These are phyloP conservation scores for Peterozyma toletana DNA, from an alignment of 805 yeast species.

Conservation along the genomic window DNA sequence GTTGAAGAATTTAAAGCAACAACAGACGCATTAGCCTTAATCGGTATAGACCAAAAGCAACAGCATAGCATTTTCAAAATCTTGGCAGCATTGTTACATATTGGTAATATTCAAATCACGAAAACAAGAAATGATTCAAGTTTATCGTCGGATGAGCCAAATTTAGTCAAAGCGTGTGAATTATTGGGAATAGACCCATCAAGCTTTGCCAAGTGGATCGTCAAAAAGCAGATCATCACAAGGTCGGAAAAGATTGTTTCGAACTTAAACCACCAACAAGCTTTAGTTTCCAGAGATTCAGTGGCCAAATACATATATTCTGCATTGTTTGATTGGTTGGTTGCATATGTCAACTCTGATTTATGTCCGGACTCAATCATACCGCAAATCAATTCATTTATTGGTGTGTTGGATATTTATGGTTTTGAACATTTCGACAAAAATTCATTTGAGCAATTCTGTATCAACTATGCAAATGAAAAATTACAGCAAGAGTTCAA, in stretches of 20 bases:
- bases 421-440: constrained; percentile 95
- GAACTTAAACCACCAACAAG: constrained; percentile 75
- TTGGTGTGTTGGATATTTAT: constrained; percentile 95
- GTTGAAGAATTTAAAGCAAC: constrained; percentile 71
- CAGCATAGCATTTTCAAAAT: constrained; percentile 70
- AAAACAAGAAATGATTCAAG: constrained; percentile 82
- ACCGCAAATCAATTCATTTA: constrained; percentile 58
- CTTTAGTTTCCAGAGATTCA: constrained; percentile 91
- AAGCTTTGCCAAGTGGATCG: constrained; percentile 81
- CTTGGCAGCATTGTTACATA: constrained; percentile 82
- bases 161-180: constrained; percentile 73
- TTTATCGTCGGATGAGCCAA: constrained; percentile 81
- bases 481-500: constrained; percentile 95
- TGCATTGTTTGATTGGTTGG: constrained; percentile 93
- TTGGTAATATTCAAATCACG: constrained; percentile 85
- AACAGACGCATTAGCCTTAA: constrained; percentile 64
- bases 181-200: constrained; percentile 73
- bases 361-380: constrained; percentile 70
- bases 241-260: constrained; percentile 87
- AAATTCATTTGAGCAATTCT: constrained; percentile 94
- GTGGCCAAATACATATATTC: constrained; percentile 92
- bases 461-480: constrained; percentile 95
- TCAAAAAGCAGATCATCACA: constrained; percentile 88
- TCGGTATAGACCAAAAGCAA: constrained; percentile 57
- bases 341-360: constrained; percentile 72